Conservation (phyloP, 1,284 basidiomycete species). For the Lignosus rhinocerotis region DNA sequence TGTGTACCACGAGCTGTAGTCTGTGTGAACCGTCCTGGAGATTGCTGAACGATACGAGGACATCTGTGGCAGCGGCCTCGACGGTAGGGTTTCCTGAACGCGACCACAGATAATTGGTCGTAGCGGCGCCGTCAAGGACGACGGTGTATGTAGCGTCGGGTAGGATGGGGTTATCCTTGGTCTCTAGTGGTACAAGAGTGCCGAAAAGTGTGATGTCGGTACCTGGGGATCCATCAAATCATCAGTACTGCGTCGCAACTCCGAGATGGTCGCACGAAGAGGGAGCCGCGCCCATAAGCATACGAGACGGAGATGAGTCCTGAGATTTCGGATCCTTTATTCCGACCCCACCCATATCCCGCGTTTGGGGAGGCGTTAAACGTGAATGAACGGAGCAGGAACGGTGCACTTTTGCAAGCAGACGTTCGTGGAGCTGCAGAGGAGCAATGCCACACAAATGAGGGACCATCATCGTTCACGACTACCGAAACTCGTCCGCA, state of each 20-base stretch:
- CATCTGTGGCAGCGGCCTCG: slow-evolving; percentile 23
- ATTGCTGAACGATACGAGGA: slow-evolving; percentile 33
- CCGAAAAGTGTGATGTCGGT: slow-evolving; percentile 33
- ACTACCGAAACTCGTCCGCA: too few relatives aligned
- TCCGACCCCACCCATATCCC: too few relatives aligned
- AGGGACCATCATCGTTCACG: too few relatives aligned
- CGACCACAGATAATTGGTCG: slow-evolving; percentile 30
- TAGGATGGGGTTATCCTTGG: slow-evolving; percentile 10
- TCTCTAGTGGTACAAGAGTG: slow-evolving; percentile 19
- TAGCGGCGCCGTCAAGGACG: slow-evolving; percentile 30
- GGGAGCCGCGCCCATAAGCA: too few relatives aligned
- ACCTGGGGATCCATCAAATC: slow-evolving; percentile 20
- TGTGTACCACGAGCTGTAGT: slow-evolving; percentile 32
- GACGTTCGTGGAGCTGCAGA: too few relatives aligned
- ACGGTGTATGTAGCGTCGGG: slow-evolving; percentile 27
- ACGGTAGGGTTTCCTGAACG: slow-evolving; percentile 22
- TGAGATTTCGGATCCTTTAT: too few relatives aligned
- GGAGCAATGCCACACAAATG: too few relatives aligned
- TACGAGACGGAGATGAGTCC: too few relatives aligned
- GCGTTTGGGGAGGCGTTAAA: too few relatives aligned
- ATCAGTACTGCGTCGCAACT: not conserved
- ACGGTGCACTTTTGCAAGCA: too few relatives aligned
- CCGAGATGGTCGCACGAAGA: too few relatives aligned
- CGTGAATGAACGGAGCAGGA: too few relatives aligned
- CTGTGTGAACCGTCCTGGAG: slow-evolving; percentile 31